Evolutionary conservation across 2,329 filamentous ascomycete species (phyloP), one percentile per base, ranked within the genome.

Genomic region (Magnaporthales sp.): DNA sequence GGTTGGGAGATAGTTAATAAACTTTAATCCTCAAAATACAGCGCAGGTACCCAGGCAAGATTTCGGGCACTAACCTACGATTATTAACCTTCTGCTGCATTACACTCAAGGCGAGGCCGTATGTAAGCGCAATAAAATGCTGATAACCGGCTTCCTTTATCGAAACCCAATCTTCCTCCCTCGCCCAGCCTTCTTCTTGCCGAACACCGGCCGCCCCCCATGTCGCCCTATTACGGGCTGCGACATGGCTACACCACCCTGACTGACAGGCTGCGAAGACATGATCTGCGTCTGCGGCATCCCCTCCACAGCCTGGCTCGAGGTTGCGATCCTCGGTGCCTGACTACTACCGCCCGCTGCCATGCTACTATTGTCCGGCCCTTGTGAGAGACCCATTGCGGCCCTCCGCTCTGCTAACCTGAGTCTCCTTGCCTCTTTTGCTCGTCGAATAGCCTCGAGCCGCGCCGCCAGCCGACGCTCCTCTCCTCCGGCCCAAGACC

Each of bases 181-280:
- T 38, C 51, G 27, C 22, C 27, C 56, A 26, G 56, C 46, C 38
- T 64, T 64, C 26, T 54, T 64, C 32, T 51, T 51, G 24, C 31
- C 32, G 7, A 24, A 11, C 24, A 19, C 32, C 7, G 32, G 38
- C 38, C 63, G 32, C 30, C 26, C 24, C 9, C 64, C 64, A 27
- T 66, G 64, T 11, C 54, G 46, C 10, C 64, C 64, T 3, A 24
- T 22, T 4, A 61, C 64, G 8, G 64, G 64, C 27, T 66, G 64
- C 8, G 64, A 66, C 64, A 66, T 66, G 46, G 51, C 19, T 6
- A n/a, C 19, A 4, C 46, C 46, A 9, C 32, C 13, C 29, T 66
- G 56, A 15, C 54, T 46, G 31, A 30, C 29, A 15, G 46, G 24
- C 64, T 64, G 63, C 31, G 31, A 26, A 24, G 30, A 13, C 56